Conservation (phyloP, 192 early-diverging fungal species). For the Coemansia asiatica region DNA sequence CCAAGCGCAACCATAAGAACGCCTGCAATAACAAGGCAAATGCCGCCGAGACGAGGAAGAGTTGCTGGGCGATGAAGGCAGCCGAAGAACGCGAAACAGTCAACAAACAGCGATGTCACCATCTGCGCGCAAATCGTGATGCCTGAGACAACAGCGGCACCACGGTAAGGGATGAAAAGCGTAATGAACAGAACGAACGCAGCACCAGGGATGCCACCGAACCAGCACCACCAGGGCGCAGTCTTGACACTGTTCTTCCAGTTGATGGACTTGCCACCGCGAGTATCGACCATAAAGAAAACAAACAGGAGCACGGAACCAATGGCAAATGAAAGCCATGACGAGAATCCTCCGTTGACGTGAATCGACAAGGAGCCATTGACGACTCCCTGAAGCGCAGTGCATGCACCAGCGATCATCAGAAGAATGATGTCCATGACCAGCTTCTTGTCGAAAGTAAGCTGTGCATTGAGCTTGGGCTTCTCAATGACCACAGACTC, state of each 20-base stretch:
- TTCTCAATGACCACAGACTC: constrained; percentile 41
- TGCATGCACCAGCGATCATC: constrained; percentile 44
- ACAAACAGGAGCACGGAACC: constrained; percentile 46
- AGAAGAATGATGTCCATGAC: constrained; percentile 41
- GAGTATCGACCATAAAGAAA: constrained; percentile 50
- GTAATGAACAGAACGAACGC: constrained; percentile 55
- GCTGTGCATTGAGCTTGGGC: constrained; percentile 36
- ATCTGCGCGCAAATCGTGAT: constrained; percentile 55
- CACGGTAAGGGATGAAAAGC: constrained; percentile 50
- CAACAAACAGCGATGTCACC: constrained; percentile 46
- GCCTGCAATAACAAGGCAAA: constrained; percentile 41
- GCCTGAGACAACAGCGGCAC: constrained; percentile 47
- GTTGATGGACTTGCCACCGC: constrained; percentile 41
- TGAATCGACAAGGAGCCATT: constrained; percentile 49
- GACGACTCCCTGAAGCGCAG: constrained; percentile 42
- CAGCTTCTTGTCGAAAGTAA: constrained; percentile 48
- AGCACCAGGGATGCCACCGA: constrained; percentile 47
- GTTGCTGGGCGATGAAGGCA: constrained; percentile 42
- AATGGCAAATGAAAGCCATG: constrained; percentile 53
- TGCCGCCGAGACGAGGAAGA: constrained; percentile 28
- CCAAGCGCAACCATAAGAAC: constrained; percentile 54
- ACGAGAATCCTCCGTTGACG: constrained; percentile 45
- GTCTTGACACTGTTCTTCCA: constrained; percentile 49
- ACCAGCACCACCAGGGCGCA: constrained; percentile 54
- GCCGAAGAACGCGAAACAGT: constrained; percentile 49